Conservation (phyloP, 345 rosid species). For the Reutealis trisperma region DNA sequence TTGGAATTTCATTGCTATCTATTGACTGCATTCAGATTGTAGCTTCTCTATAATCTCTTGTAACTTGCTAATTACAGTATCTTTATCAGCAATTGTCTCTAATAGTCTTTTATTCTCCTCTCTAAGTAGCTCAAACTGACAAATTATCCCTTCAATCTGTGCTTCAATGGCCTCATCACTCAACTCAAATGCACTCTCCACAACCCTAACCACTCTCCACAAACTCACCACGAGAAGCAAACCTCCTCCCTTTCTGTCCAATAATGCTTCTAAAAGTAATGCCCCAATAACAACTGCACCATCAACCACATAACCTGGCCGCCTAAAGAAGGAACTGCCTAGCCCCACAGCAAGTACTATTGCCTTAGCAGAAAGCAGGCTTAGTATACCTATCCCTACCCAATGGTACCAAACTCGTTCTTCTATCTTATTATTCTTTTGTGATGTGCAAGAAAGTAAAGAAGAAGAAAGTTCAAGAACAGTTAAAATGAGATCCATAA, state of each 20-base stretch:
- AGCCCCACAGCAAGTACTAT: conserved; percentile 41
- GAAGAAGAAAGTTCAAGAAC: conserved; percentile 62
- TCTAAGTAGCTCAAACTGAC: conserved; percentile 52
- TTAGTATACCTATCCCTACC: conserved; percentile 56
- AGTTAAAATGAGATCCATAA: conserved; percentile 53
- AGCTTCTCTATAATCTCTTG: conserved; percentile 19
- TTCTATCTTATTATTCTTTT: background rate
- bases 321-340: conserved; percentile 44
- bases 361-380: conserved; percentile 49
- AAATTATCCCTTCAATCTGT: conserved; percentile 45
- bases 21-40: background rate
- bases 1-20: too few relatives aligned
- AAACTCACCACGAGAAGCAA: conserved; percentile 63
- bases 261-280: conserved; percentile 46
- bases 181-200: conserved; percentile 70
- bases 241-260: conserved; percentile 62
- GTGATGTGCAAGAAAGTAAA: conserved; percentile 37
- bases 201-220: conserved; percentile 70
- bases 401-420: conserved; percentile 53
- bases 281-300: conserved; percentile 52
- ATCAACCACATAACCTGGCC: conserved; percentile 57
- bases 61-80: conserved; percentile 42
- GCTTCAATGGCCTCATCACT: conserved; percentile 77
- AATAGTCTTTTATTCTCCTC: conserved; percentile 41
- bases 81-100: conserved; percentile 44